Conservation (phyloP, 805 yeast genomes). For the Cyberlindnera xylosilytica region DNA sequence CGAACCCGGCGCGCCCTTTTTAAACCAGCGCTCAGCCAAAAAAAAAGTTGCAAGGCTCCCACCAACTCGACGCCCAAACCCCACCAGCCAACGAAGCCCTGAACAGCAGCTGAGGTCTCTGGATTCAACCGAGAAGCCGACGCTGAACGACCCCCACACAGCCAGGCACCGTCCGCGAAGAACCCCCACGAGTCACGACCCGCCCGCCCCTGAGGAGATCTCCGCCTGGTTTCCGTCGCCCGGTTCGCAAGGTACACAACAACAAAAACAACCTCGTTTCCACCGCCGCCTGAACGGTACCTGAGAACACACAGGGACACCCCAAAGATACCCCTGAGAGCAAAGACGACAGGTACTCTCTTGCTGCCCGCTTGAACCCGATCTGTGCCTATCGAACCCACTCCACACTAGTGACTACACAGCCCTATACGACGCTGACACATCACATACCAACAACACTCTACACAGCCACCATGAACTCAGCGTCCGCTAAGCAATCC, state of each 20-base stretch:
- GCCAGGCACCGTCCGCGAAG: too few species aligned
- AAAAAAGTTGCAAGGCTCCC: not conserved
- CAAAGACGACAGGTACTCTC: too few species aligned
- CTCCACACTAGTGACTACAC: too few species aligned
- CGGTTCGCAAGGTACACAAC: not conserved
- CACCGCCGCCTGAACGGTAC: not conserved
- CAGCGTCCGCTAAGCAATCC: conserved; percentile 6
- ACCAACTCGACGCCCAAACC: not conserved
- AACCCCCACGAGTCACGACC: too few species aligned
- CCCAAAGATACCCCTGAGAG: too few species aligned
- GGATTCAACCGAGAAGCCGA: too few species aligned
- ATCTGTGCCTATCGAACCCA: too few species aligned
- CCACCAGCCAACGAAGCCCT: not conserved
- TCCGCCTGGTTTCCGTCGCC: not conserved
- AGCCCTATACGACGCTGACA: not conserved
- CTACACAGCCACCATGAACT: conserved; percentile 1
- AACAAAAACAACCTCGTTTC: not conserved
- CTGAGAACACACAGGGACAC: too few species aligned
- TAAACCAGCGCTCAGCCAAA: not conserved
- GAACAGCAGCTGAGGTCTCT: too few species aligned
- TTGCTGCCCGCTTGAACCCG: too few species aligned
- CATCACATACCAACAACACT: not conserved
- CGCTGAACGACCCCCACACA: too few species aligned
- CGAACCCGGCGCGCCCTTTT: not conserved
- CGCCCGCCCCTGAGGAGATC: not conserved